phyloP scores from a whole-genome alignment of 257 asterid species.

The Euphrasia confusa region DNA sequence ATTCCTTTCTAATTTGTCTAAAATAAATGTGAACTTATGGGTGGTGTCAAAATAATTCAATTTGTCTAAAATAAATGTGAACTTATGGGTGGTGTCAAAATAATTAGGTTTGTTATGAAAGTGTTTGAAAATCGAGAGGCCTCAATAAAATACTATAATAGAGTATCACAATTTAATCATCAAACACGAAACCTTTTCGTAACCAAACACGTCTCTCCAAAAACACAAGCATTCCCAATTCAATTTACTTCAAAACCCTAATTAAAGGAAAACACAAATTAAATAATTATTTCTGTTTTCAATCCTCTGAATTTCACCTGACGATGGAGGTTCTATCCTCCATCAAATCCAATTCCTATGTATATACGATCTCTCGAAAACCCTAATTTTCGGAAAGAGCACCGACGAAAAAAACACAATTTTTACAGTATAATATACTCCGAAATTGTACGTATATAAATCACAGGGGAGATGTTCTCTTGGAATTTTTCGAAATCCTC shows the following conservation, averaged over 20 bases:
- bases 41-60: too few species aligned
- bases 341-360: conserved; percentile 28
- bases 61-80: too few species aligned
- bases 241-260: background rate
- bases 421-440: background rate
- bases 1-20: too few species aligned
- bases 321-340: conserved; percentile 58
- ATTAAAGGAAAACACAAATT: background rate
- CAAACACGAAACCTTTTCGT: background rate
- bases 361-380: conserved; percentile 16
- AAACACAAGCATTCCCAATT: background rate
- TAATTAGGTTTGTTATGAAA: too few species aligned
- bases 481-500: conserved; percentile 92
- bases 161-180: too few species aligned
- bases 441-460: background rate
- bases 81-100: too few species aligned
- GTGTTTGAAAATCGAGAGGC: too few species aligned
- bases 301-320: conserved; percentile 26
- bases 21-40: too few species aligned
- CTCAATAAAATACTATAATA: too few species aligned
- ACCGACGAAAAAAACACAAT: background rate
- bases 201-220: conserved; percentile 5
- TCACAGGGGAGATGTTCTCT: conserved; percentile 52
- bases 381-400: conserved; percentile 21
- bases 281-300: background rate